A percentile compares a stretch with the other conserved stretches of the same genome.
Evolutionary conservation across 176 grass and related monocot genomes (phyloP).

Genomic region (Aegilops umbellulata): DNA sequence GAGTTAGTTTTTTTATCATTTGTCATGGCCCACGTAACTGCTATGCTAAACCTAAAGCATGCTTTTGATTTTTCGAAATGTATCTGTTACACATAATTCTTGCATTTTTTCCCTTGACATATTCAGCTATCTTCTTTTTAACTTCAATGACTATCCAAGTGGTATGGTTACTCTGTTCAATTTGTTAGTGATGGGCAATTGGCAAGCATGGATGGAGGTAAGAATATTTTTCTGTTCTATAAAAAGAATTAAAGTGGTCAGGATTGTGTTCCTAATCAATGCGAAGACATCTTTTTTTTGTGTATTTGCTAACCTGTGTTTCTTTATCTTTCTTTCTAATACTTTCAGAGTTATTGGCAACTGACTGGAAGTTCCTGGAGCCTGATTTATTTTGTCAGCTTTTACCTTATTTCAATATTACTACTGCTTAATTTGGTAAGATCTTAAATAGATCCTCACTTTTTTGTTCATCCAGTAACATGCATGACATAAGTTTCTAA

Average conservation of each 20-base stretch:
- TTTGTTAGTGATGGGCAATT: constrained; percentile 94
- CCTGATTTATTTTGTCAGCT: constrained; percentile 89
- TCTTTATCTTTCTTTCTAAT: constrained; percentile 27
- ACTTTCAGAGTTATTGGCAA: constrained; percentile 77
- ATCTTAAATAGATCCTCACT: background rate
- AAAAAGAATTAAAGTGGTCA: background rate
- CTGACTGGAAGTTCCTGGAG: constrained; percentile 94
- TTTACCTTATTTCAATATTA: constrained; percentile 88
- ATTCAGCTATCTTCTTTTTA: constrained; percentile 94
- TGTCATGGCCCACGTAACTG: constrained; percentile 1
- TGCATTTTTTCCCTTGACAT: constrained; percentile 48
- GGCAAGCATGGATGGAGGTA: constrained; percentile 98
- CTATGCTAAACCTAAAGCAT: background rate
- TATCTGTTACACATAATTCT: constrained; percentile 5
- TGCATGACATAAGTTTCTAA: constrained; percentile 1
- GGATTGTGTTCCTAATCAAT: constrained; percentile 20
- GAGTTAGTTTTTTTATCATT: background rate
- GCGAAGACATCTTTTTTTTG: constrained; percentile 16
- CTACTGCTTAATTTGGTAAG: constrained; percentile 96
- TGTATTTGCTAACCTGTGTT: constrained; percentile 22
- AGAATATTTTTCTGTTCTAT: constrained; percentile 9
- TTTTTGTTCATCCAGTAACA: background rate
- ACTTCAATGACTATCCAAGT: constrained; percentile 98
- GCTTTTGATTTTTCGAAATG: constrained; percentile 24
- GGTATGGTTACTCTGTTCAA: constrained; percentile 99